Evolutionary conservation across 1,139 yeast species (phyloP), one percentile per base, ranked within the genome.

Genomic region (Meyerozyma sp.): DNA sequence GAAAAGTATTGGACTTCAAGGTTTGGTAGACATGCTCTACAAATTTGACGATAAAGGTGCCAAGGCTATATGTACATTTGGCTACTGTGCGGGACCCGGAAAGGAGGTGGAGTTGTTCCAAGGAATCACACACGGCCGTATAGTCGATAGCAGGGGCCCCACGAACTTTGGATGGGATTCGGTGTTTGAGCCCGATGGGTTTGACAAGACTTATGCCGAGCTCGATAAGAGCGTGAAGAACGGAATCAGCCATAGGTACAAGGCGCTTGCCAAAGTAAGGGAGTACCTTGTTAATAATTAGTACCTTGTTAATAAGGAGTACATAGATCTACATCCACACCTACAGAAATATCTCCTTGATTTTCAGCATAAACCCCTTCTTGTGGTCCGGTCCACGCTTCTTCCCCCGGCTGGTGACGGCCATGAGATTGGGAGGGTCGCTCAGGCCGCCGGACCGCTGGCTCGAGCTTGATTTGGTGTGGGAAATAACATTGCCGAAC

Each of bases 111-210:
- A 75, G 50, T 67, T 90, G 44, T 91, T 93, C 65, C 95, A 88
- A 61, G 99, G 98, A 4, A 65, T 81, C 37, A 88, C 95, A 3
- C 70, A 77, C 14, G 99, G 99, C 10, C 64, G 57, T 8, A 90
- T 94, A 54, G 98, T 91, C 4, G 67, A 68, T 13, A 77, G 89
- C 44, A 68, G 95, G 53, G 96, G 98, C 3, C 82, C 87, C 21
- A 74, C 81, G 21, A 77, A 78, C 48, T 94, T 94, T 61, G 98
- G 99, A 3, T 94, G 97, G 96, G 97, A 93, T 65, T 83, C 96
- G 6, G 70, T 88, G 41, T 93, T 93, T 63, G 76, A 83, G 65
- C 98, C 98, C 3, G 66, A 68, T 32, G 95, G 93, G 1, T 73
- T 65, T 46, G 66, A 71, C 16, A 65, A 82, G 59, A 91, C 98